Evolutionary conservation across 2,329 filamentous ascomycete genomes (phyloP), one percentile per base, ranked within the genome.

Genomic region (Ampelomyces quisqualis): DNA sequence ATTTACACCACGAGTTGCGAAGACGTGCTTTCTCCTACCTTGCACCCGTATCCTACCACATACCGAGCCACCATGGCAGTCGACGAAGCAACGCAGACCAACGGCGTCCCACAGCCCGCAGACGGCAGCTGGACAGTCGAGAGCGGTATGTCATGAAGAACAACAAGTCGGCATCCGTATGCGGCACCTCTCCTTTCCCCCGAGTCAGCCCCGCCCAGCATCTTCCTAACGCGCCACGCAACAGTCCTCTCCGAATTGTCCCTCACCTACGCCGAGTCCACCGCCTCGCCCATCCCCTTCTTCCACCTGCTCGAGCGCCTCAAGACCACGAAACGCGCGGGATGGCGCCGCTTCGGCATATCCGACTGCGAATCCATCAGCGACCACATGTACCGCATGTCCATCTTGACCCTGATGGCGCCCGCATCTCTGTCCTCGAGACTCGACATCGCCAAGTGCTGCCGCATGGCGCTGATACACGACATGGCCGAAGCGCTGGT

Each of bases 381-480:
- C 38, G 93, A 98, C 73, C 93, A 98, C 77, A 98, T 98, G 93
- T 98, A 97, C 73, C 90, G 93, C 72, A 98, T 98, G 93, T 89
- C 90, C 34, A 80, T 98, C 55, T 89, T 98, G 69, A 90, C 88
- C 51, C 88, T 98, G 84, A 81, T 96, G 52, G 90, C 89, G 2
- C 91, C 93, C 2, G 77, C 87, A 0, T 72, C 85, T 1, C 80
- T 96, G 8, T 77, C 82, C 2, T 71, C 81, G 0, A 79, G 79
- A 26, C 76, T 97, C 60, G 86, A 97, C 65, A 77, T 95, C 26
- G 71, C 79, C 18, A 85, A 84, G 56, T 98, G 93, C 76, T 91
- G 89, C 58, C 88, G 88, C 72, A 96, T 98, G 90, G 91, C 90
- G 18, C 78, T 98, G 22, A 76, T 98, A 30, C 93, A 98, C 74